Conservation (phyloP, 1,139 yeast species). For the Zhuliangozyma blackwelliae region DNA sequence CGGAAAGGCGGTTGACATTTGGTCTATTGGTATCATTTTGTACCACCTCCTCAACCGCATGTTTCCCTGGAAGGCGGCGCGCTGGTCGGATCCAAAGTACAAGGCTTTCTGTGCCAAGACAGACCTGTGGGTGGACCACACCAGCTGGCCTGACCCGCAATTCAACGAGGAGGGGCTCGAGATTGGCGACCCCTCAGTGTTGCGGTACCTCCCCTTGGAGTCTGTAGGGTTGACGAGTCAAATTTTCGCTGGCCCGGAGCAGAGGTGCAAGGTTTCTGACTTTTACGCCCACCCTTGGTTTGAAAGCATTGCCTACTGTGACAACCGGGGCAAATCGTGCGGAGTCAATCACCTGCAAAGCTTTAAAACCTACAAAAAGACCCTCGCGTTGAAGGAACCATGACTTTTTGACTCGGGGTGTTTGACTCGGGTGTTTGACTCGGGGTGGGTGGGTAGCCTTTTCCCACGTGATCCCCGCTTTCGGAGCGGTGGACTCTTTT, state of each 20-base stretch:
- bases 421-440: not conserved
- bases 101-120: conserved; percentile 6
- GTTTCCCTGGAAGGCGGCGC: conserved; percentile 38
- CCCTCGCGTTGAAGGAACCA: not conserved
- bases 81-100: conserved; percentile 15
- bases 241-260: conserved; percentile 14
- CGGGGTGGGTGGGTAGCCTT: not conserved
- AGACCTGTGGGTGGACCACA: not conserved
- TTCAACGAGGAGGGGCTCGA: conserved; percentile 3
- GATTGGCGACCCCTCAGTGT: conserved; percentile 6
- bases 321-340: conserved; percentile 9
- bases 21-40: conserved; percentile 48
- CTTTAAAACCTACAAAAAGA: not conserved
- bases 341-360: conserved; percentile 10
- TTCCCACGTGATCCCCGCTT: not conserved
- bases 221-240: conserved; percentile 11
- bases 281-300: conserved; percentile 16
- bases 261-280: conserved; percentile 12
- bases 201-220: conserved; percentile 7
- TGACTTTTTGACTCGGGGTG: not conserved
- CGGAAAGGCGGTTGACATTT: conserved; percentile 40
- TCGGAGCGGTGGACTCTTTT: not conserved
- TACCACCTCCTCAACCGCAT: conserved; percentile 23
- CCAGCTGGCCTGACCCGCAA: conserved; percentile 2
- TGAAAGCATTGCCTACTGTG: conserved; percentile 9